Evolutionary conservation across 2,329 filamentous ascomycete species (phyloP), one percentile per base, ranked within the genome.

Genomic region (Trichoderma brevicompactum): DNA sequence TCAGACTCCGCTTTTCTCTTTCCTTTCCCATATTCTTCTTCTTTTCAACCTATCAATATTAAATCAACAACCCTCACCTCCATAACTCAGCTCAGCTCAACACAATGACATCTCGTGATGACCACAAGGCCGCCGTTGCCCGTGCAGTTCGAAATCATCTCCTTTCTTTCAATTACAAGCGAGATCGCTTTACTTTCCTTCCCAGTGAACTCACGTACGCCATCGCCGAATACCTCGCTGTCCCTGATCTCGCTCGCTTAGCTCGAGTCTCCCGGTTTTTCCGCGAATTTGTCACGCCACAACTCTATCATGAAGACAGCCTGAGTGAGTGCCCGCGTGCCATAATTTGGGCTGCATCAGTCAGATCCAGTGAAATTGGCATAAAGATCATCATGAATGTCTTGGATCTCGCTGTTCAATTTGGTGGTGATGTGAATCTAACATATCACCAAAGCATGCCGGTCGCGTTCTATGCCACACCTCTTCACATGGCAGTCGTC

Each of bases 401-500:
- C 5, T 12, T 64, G 43, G 48, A 56, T 1, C 10, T 64, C 2
- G 32, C 43, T 13, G 19, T 56, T 13, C 1, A 19, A 34, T 34
- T 56, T 50, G 36, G 44, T 5, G 61, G 61, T 1, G 5, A 64
- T 32, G 43, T 40, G 23, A 50, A 64, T 48, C 10, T 3, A 6
- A 2, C 19, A 7, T 19, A 23, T 23, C 23, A 1, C 12, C 3
- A 5, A 6, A 10, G 2, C 2, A 4, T 1, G 19, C 10, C 3
- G 10, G 17, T 0, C 10, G 4, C 36, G 12, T 32, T 41, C 12
- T 3, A 10, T 15, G n/a, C 15, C n/a, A 50, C 61, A 7, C 41
- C 61, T 34, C 61, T 64, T 28, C 50, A 56, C 40, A 6, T 43
- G 5, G 61, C 61, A 7, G 52, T 52, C 17, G 43, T 15, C 19